A percentile compares a stretch with the other conserved stretches of the same genome.
phyloP scores from a whole-genome alignment of 2,329 filamentous ascomycete genomes.

The Clonostachys solani region DNA sequence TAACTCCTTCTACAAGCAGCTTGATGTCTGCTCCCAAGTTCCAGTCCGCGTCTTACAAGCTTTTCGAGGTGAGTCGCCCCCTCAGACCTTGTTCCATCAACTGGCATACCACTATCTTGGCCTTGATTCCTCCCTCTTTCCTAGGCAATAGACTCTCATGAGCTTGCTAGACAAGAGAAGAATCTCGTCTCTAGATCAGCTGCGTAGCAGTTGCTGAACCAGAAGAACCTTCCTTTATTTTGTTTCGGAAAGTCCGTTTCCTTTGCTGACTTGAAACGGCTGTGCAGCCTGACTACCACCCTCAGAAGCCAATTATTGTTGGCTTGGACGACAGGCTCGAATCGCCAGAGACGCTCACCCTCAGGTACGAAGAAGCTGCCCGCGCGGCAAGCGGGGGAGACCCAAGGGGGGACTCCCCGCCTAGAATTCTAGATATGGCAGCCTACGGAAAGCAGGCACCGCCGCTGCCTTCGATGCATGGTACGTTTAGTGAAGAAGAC shows the following conservation, averaged over 20 bases:
- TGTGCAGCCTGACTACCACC: slow-evolving; percentile 44
- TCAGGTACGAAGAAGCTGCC: slow-evolving; percentile 53
- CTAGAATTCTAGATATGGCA: slow-evolving; percentile 30
- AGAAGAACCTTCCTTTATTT: neutral
- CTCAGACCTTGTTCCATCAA: slow-evolving; percentile 22
- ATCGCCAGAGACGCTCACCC: slow-evolving; percentile 51
- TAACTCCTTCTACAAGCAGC: slow-evolving; percentile 29
- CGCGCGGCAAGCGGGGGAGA: slow-evolving; percentile 47
- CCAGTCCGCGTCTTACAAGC: slow-evolving; percentile 50
- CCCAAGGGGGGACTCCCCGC: slow-evolving; percentile 52
- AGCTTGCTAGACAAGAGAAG: neutral
- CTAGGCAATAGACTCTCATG: neutral
- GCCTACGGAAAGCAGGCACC: slow-evolving; percentile 64
- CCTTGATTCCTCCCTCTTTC: slow-evolving; percentile 4
- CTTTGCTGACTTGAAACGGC: neutral
- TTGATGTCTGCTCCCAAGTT: slow-evolving; percentile 58
- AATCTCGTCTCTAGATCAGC: neutral
- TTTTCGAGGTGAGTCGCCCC: slow-evolving; percentile 52
- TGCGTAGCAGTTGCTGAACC: neutral
- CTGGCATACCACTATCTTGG: slow-evolving; percentile 3
- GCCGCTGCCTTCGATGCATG: slow-evolving; percentile 72
- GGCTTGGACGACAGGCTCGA: slow-evolving; percentile 49
- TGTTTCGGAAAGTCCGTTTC: neutral
- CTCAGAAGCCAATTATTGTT: slow-evolving; percentile 53
- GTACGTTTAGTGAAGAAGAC: slow-evolving; percentile 49